phyloP scores from a whole-genome alignment of 2,329 filamentous ascomycete genomes.

The Raffaelea ambrosiae region DNA sequence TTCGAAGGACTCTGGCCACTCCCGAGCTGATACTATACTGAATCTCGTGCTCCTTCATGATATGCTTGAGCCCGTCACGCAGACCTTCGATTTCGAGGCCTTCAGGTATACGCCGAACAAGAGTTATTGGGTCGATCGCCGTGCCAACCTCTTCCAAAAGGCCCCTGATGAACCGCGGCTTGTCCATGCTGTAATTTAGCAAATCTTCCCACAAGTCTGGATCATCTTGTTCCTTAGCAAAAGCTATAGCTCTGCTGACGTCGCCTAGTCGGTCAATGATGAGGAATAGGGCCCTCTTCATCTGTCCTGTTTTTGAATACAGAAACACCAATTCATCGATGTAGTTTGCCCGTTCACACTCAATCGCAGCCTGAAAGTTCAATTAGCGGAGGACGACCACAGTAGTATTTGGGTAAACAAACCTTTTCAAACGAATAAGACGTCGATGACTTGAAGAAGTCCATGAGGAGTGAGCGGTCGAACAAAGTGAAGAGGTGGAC shows the following conservation, averaged over 20 bases:
- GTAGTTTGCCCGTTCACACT: conserved; percentile 75
- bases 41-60: conserved; percentile 93
- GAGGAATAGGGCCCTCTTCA: conserved; percentile 80
- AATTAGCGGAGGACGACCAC: too few species aligned
- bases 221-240: conserved; percentile 89
- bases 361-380: conserved; percentile 54
- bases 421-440: conserved; percentile 81
- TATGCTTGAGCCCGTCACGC: conserved; percentile 76
- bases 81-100: conserved; percentile 88
- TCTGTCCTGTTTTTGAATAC: conserved; percentile 89
- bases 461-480: conserved; percentile 72
- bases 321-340: conserved; percentile 93
- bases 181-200: conserved; percentile 94
- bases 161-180: conserved; percentile 86
- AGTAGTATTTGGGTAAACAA: too few species aligned
- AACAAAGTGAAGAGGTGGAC: conserved; percentile 81
- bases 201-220: conserved; percentile 92
- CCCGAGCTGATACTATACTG: conserved; percentile 88
- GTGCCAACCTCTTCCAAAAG: conserved; percentile 91
- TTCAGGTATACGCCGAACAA: conserved; percentile 85
- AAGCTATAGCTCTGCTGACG: conserved; percentile 85
- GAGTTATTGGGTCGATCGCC: conserved; percentile 81
- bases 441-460: conserved; percentile 76
- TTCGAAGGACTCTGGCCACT: conserved; percentile 75
- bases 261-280: conserved; percentile 92